Conservation (phyloP, 2,329 filamentous ascomycete genomes). For the Ambrosiella cleistominuta region DNA sequence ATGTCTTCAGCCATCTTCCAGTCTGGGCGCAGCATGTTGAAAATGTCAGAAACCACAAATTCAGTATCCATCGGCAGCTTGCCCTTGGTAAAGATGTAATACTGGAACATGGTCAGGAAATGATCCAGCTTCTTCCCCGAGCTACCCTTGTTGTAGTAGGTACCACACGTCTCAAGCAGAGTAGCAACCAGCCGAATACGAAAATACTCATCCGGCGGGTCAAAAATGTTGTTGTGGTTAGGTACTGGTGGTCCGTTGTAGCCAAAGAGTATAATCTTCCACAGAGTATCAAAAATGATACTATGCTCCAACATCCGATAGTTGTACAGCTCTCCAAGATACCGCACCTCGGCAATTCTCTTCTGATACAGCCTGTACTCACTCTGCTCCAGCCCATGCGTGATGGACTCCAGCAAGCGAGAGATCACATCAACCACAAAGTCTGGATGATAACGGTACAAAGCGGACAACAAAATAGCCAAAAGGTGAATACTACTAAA, state of each 20-base stretch:
- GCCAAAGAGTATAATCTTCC: slow-evolving; percentile 85
- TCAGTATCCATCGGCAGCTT: slow-evolving; percentile 91
- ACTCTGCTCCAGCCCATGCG: slow-evolving; percentile 77
- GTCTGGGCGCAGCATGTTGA: slow-evolving; percentile 65
- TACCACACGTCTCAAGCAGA: slow-evolving; percentile 82
- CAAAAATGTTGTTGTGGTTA: slow-evolving; percentile 54
- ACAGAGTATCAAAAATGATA: slow-evolving; percentile 87
- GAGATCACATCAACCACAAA: slow-evolving; percentile 90
- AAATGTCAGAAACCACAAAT: slow-evolving; percentile 88
- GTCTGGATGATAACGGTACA: slow-evolving; percentile 80
- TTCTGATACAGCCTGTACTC: slow-evolving; percentile 97
- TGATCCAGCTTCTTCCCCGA: slow-evolving; percentile 97
- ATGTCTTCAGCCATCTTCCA: slow-evolving; percentile 75
- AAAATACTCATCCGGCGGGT: slow-evolving; percentile 88
- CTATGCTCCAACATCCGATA: slow-evolving; percentile 93
- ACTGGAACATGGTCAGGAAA: slow-evolving; percentile 91
- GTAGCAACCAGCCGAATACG: slow-evolving; percentile 80
- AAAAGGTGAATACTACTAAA: slow-evolving; percentile 92
- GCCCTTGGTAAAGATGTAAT: slow-evolving; percentile 85
- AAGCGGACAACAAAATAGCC: slow-evolving; percentile 69
- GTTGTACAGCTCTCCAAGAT: slow-evolving; percentile 89
- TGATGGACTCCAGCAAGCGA: slow-evolving; percentile 74
- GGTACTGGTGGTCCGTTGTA: slow-evolving; percentile 71
- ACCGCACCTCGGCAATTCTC: slow-evolving; percentile 88
- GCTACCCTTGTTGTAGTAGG: slow-evolving; percentile 85